Percentiles rank a stretch among this genome's conserved stretches.
phyloP scores from a whole-genome alignment of 768 basidiomycete genomes.

The Mycena leptocephala region DNA sequence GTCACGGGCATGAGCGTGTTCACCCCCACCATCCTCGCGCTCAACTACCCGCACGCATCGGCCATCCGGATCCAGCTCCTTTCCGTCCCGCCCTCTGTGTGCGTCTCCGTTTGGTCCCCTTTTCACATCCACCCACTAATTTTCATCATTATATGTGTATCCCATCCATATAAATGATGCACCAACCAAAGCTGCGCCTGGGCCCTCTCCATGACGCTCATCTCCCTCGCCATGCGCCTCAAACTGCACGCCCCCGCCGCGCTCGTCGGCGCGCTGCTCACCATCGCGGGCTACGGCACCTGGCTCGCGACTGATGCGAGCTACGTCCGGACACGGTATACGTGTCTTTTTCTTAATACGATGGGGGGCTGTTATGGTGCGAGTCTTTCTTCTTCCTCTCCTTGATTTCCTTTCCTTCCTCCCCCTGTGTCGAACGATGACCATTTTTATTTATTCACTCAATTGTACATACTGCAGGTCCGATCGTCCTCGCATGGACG shows the following conservation, averaged over 20 bases:
- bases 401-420: neutral
- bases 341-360: constrained; percentile 16
- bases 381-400: no score
- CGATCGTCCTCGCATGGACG: constrained; percentile 16
- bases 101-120: neutral
- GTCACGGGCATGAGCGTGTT: constrained; percentile 13
- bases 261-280: constrained; percentile 5
- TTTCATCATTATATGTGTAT: neutral
- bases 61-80: constrained; percentile 8
- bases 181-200: constrained; percentile 7
- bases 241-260: neutral
- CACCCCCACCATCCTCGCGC: constrained; percentile 11
- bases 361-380: constrained; percentile 16
- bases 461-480: neutral
- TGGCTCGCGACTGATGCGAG: constrained; percentile 17
- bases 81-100: constrained; percentile 3
- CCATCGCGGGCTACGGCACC: constrained; percentile 5
- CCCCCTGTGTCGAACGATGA: neutral
- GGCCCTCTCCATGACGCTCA: constrained; percentile 2
- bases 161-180: neutral
- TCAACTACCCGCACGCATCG: constrained; percentile 12
- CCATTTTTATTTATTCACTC: neutral
- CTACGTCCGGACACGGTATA: constrained; percentile 14
- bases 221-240: constrained; percentile 9
- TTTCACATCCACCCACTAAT: no score